Base-by-base conservation (phyloP, 352 stramenopile genomes). In the Globisporangium middletonii region DNA sequence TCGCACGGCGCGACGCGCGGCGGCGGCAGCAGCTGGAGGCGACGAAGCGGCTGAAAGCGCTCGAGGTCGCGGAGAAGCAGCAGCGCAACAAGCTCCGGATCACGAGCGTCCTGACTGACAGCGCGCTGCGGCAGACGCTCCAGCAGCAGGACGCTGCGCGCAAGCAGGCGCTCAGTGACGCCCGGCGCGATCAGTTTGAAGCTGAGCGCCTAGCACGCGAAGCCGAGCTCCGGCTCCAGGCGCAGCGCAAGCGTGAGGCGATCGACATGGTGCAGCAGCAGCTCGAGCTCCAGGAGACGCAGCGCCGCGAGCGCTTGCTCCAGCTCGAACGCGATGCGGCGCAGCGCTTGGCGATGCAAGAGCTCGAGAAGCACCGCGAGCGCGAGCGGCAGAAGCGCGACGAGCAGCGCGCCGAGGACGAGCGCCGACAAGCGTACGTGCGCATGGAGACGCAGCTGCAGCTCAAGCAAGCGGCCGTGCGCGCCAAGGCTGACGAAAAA, bases 71-170 rank as follows among this genome's bases (percentile, higher is more conserved):
- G 0, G 71, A 87, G 6, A 92, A 87, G 54, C 80, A 90, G 50
- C 63, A 79, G 27, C 73, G 69, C 28, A 92, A 89, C 65, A 78
- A 86, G 23, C 74, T 83, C 51, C 73, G 79, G 6, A 83, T 92
- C 46, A 69, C 67, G 12, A 75, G 63, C 50, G 80, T 92, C 15
- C 49, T 91, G 18, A 56, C 78, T 47, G 79, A 91, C 51, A 84
- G 79, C 30, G 82, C 84, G 38, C 19, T 73, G 12, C 72, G 86
- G 48, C 67, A 69, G 0, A 60, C 71, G 12, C 48, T 69, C 27
- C 83, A 87, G 44, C 55, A 81, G 5, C 55, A 82, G 19, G 78
- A 79, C 41, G 72, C 73, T 3, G 65, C 72, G n/a, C 75, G 71
- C 7, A 88, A 88, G 50, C 81, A 90, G 19, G 63, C 78, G 18